Evolutionary conservation across 371 early-diverging fungal genomes (phyloP).

Genomic region (Ordospora colligata): DNA sequence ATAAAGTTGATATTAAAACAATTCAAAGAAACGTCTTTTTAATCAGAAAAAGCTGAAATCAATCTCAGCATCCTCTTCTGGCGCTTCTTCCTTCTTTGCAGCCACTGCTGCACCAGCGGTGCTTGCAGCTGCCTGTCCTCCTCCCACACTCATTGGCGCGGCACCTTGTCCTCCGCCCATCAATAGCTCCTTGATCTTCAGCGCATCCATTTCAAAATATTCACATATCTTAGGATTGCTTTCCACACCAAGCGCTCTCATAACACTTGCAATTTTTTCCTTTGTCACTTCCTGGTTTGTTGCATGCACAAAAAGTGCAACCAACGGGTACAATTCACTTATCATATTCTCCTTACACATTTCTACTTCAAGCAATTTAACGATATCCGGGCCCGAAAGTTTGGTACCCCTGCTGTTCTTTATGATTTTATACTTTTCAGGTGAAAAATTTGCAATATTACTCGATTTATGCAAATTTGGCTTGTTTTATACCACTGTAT

Average conservation of each 20-base stretch:
- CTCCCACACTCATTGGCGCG: background rate
- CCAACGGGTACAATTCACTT: slow-evolving; percentile 48
- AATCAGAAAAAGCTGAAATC: slow-evolving; percentile 29
- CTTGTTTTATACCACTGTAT: background rate
- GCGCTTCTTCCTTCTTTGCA: slow-evolving; percentile 17
- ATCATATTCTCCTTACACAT: slow-evolving; percentile 5
- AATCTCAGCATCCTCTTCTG: slow-evolving; percentile 37
- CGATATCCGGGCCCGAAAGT: slow-evolving; percentile 34
- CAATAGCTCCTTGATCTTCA: slow-evolving; percentile 34
- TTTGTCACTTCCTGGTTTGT: slow-evolving; percentile 39
- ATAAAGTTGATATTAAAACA: background rate
- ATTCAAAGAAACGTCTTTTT: background rate
- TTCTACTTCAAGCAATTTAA: slow-evolving; percentile 39
- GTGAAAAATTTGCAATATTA: slow-evolving; percentile 5
- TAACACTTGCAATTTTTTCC: slow-evolving; percentile 41
- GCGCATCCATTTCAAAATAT: slow-evolving; percentile 25
- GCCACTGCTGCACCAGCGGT: background rate
- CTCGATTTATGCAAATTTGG: background rate
- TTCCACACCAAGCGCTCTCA: slow-evolving; percentile 37
- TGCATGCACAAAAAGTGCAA: slow-evolving; percentile 42
- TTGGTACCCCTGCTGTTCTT: background rate
- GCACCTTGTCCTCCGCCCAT: slow-evolving; percentile 1
- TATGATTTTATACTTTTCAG: slow-evolving; percentile 12
- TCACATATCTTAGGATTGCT: slow-evolving; percentile 37
- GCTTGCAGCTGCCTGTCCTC: background rate